phyloP scores from a whole-genome alignment of 345 rosid genomes.

The Boechera retrofracta region DNA sequence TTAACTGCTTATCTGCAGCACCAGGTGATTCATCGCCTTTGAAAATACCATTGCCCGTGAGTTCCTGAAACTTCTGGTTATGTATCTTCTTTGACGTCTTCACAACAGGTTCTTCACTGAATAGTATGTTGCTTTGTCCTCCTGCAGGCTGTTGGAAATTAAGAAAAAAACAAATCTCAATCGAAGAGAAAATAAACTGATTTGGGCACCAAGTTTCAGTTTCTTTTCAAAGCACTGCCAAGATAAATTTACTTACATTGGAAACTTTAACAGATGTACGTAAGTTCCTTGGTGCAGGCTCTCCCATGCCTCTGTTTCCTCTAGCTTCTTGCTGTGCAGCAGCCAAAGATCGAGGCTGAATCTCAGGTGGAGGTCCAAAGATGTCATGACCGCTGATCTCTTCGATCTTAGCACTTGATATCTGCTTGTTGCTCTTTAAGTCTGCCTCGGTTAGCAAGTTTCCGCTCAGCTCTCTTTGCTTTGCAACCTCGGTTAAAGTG shows the following conservation, averaged over 20 bases:
- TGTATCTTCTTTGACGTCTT: conserved; percentile 80
- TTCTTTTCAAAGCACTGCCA: not conserved
- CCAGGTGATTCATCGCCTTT: conserved; percentile 71
- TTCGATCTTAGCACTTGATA: conserved; percentile 77
- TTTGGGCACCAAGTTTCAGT: not conserved
- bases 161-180: not conserved
- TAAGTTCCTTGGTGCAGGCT: conserved; percentile 70
- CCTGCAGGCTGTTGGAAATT: conserved; percentile 64
- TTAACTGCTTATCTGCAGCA: conserved; percentile 70
- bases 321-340: conserved; percentile 61
- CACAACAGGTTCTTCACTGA: conserved; percentile 63
- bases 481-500: conserved; percentile 77
- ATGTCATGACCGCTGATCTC: conserved; percentile 91
- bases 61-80: conserved; percentile 73
- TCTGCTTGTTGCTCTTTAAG: conserved; percentile 64
- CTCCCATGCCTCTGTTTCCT: conserved; percentile 66
- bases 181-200: not conserved
- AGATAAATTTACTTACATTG: conserved; percentile 53
- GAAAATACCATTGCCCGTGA: conserved; percentile 80
- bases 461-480: conserved; percentile 85
- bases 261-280: conserved; percentile 79
- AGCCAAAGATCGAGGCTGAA: conserved; percentile 67
- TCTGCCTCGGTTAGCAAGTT: conserved; percentile 66
- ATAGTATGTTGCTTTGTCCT: conserved; percentile 74
- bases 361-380: conserved; percentile 78